Evolutionary conservation across 192 early-diverging fungal species (phyloP).

Genomic region (Coemansia sp.): DNA sequence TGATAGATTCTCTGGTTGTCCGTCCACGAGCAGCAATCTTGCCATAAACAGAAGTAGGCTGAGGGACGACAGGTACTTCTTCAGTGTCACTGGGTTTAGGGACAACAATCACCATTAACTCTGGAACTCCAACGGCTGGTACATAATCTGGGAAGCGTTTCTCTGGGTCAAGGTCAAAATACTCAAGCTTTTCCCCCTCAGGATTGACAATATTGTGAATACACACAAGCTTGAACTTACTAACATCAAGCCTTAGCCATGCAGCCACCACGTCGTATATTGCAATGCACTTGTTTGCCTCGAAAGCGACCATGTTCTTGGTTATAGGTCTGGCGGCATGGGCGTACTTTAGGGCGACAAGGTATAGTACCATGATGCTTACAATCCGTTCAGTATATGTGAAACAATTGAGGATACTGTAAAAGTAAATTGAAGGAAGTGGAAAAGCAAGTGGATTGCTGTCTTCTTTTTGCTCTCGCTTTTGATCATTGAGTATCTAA

Average conservation of each 20-base stretch:
- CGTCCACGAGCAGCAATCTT: neutral
- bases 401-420: neutral
- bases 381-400: neutral
- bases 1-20: neutral
- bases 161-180: neutral
- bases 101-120: slow-evolving; percentile 11
- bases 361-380: neutral
- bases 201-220: neutral
- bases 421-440: neutral
- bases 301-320: neutral
- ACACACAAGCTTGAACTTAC: neutral
- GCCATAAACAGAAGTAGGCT: neutral
- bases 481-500: neutral
- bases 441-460: neutral
- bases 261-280: neutral
- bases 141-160: neutral
- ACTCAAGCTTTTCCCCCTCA: neutral
- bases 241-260: neutral
- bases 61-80: slow-evolving; percentile 27
- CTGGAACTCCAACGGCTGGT: neutral
- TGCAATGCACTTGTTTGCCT: neutral
- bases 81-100: slow-evolving; percentile 50
- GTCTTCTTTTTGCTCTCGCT: too few relatives aligned
- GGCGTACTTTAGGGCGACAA: neutral
- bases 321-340: neutral